Percentiles rank a stretch among this genome's conserved stretches.
Evolutionary conservation across 495 filamentous ascomycete species (phyloP).

Genomic region (Sporormia fimetaria): DNA sequence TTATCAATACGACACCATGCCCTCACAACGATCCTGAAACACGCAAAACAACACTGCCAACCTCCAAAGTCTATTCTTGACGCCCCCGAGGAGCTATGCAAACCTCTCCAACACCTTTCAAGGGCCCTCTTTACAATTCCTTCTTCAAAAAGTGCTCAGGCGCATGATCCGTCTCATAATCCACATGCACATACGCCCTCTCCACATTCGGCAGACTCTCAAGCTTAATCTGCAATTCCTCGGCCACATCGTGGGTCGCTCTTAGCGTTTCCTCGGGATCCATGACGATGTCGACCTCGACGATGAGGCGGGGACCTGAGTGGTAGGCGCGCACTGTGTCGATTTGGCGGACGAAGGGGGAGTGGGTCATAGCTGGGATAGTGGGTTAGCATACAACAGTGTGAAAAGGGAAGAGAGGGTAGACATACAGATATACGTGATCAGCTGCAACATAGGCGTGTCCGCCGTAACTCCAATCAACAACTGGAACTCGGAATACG

Average conservation of each 20-base stretch:
- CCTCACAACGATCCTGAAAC: too few relatives aligned
- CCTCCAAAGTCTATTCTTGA: too few relatives aligned
- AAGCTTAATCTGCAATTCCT: constrained; percentile 87
- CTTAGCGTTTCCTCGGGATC: constrained; percentile 39
- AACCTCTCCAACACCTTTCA: not conserved
- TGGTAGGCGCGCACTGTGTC: constrained; percentile 94
- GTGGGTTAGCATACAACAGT: not conserved
- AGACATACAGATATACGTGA: constrained; percentile 79
- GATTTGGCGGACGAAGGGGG: constrained; percentile 63
- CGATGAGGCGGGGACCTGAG: constrained; percentile 73
- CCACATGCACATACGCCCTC: constrained; percentile 91
- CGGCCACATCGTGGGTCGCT: constrained; percentile 84
- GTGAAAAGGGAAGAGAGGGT: not conserved
- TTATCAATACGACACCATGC: too few relatives aligned
- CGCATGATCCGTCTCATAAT: constrained; percentile 96
- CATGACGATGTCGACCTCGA: constrained; percentile 37
- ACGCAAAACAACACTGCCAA: too few relatives aligned
- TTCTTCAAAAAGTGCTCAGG: constrained; percentile 46
- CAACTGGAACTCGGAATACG: constrained; percentile 80
- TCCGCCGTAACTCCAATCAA: constrained; percentile 81
- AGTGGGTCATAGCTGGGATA: constrained; percentile 67
- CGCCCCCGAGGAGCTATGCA: too few relatives aligned
- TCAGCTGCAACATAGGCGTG: constrained; percentile 77
- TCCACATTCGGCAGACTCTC: constrained; percentile 89
- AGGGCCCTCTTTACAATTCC: constrained; percentile 29